Evolutionary conservation across 1,284 basidiomycete genomes (phyloP).

Genomic region (Cutaneotrichosporon spelunceum): DNA sequence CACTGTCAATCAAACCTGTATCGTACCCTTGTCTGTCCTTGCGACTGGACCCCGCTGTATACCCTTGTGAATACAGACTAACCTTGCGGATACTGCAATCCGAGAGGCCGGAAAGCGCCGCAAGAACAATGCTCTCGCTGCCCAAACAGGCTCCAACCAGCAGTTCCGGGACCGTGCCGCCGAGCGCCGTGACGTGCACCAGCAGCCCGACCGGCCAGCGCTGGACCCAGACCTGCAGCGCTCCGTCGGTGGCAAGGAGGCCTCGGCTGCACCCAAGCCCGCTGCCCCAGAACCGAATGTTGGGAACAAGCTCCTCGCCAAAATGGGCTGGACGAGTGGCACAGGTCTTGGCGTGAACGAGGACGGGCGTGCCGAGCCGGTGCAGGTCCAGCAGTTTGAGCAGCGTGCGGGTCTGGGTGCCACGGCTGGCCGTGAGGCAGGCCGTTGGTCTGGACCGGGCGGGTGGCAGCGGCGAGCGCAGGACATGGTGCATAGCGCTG

Average conservation of each 20-base stretch:
- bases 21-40: constrained; percentile 1
- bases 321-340: constrained; percentile 93
- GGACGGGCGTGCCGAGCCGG: constrained; percentile 79
- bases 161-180: constrained; percentile 90
- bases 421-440: constrained; percentile 76
- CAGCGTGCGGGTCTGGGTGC: constrained; percentile 82
- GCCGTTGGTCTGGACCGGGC: constrained; percentile 60
- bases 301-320: constrained; percentile 84
- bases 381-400: constrained; percentile 79
- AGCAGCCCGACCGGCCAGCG: constrained; percentile 77
- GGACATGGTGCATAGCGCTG: constrained; percentile 38
- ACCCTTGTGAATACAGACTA: constrained; percentile 61
- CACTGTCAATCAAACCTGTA: constrained; percentile 4
- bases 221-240: constrained; percentile 53
- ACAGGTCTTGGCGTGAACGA: constrained; percentile 75
- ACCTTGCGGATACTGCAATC: constrained; percentile 66
- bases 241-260: constrained; percentile 52
- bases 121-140: constrained; percentile 55
- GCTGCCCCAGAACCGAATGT: constrained; percentile 64
- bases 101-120: constrained; percentile 73
- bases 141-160: constrained; percentile 15
- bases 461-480: constrained; percentile 40
- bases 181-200: constrained; percentile 79
- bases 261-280: constrained; percentile 20
- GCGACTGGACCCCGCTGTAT: constrained; percentile 2